Conservation (phyloP, 2,329 filamentous ascomycete species). For the Hymenoscyphus linearis region DNA sequence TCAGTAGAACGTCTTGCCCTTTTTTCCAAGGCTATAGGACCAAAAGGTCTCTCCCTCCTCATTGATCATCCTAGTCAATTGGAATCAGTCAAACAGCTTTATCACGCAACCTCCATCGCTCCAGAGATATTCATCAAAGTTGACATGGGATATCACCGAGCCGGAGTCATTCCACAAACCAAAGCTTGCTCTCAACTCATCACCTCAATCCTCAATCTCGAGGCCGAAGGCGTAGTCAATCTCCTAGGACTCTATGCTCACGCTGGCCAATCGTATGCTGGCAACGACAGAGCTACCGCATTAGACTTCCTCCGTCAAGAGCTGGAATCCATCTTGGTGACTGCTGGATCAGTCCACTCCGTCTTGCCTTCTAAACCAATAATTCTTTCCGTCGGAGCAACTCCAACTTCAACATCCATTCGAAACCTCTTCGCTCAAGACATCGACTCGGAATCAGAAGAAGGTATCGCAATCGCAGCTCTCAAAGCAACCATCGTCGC, state of each 20-base stretch:
- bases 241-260: constrained; percentile 69
- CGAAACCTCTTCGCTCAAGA: constrained; percentile 46
- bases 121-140: constrained; percentile 66
- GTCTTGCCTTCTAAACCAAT: constrained; percentile 27
- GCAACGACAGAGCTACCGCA: constrained; percentile 50
- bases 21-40: constrained; percentile 51
- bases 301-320: constrained; percentile 55
- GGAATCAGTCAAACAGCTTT: constrained; percentile 40
- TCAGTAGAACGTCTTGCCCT: constrained; percentile 53
- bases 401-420: constrained; percentile 64
- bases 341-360: constrained; percentile 35
- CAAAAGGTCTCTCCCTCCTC: constrained; percentile 55
- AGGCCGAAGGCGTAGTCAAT: constrained; percentile 34
- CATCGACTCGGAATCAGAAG: constrained; percentile 22
- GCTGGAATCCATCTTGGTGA: constrained; percentile 47
- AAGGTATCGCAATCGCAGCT: constrained; percentile 32
- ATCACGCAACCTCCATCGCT: constrained; percentile 38
- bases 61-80: constrained; percentile 65
- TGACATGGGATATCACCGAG: constrained; percentile 67
- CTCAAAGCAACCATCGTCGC: constrained; percentile 38
- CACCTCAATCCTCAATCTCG: constrained; percentile 38
- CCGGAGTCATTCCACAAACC: constrained; percentile 55
- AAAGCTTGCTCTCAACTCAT: constrained; percentile 43
- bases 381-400: constrained; percentile 68
- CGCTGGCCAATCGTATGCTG: constrained; percentile 64